Evolutionary conservation across 176 grass and related monocot species (phyloP), one percentile per base, ranked within the genome.

Genomic region (Miscanthus lutarioriparius): DNA sequence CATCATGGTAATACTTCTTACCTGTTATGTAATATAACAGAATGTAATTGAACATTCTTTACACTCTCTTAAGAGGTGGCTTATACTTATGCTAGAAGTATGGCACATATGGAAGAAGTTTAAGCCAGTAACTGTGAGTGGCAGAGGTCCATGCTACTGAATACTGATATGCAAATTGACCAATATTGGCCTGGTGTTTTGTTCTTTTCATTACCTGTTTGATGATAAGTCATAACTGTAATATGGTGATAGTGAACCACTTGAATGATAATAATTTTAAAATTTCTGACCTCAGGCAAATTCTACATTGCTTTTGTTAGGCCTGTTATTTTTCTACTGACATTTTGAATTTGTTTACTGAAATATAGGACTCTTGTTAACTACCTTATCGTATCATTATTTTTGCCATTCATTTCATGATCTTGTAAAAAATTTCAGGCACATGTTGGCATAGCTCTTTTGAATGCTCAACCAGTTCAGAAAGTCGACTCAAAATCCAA

Each of bases 371-470:
- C 14, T 22, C 49, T 36, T 83, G 37, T 48, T 80, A 28, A 62
- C 63, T 28, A 32, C 8, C 11, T 79, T 75, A 36, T 75, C 47
- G 63, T 51, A 80, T 37, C 28, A 67, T 85, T 66, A 2, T 49
- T 83, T 79, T 48, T 65, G 1, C 36, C 37, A 32, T 54, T 93
- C 12, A 38, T 64, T 59, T 64, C 68, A 36, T 80, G 40, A 68
- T 84, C 11, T 62, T 86, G 8, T 70, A 7, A 7, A 16, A 85
- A 74, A 84, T 63, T 90, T 77, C 77, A 99, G 93, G 91, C 96
- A 80, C 96, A 99, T 79, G 67, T 99, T 64, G 93, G 93, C 64
- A 91, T 99, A 88, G 96, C 96, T 78, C 86, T 99, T 82, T 88
- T 99, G 79, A 99, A 99, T 86, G 96, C 93, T 13, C 86, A 88